A percentile compares a stretch with the other conserved stretches of the same genome.
Evolutionary conservation across 495 filamentous ascomycete genomes (phyloP).

Genomic region (Penicillium turbatum): DNA sequence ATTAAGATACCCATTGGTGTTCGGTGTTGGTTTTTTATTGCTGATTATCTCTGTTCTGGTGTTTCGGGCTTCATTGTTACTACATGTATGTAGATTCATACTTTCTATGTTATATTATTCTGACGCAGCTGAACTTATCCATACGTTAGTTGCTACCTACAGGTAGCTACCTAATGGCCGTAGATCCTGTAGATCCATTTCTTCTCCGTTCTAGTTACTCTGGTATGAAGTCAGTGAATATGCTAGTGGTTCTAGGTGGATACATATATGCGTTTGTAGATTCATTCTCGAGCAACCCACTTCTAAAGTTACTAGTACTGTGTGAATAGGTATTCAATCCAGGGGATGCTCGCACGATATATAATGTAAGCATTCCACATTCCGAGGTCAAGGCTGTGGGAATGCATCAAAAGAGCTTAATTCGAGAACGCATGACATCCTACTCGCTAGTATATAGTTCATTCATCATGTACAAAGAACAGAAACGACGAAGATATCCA

Average conservation of each 20-base stretch:
- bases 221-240: too few species aligned
- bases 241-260: too few species aligned
- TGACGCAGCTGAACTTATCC: background rate
- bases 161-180: too few species aligned
- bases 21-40: slow-evolving; percentile 5
- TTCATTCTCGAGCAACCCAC: too few species aligned
- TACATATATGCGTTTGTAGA: too few species aligned
- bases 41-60: background rate
- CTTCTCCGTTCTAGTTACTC: too few species aligned
- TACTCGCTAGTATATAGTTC: slow-evolving; percentile 5
- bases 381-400: background rate
- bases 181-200: too few species aligned
- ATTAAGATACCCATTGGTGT: slow-evolving; percentile 32
- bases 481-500: background rate
- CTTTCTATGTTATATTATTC: background rate
- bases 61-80: background rate
- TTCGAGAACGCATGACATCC: background rate
- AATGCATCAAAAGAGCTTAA: background rate
- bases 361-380: background rate
- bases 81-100: background rate
- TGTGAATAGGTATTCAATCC: too few species aligned
- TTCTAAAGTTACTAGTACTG: too few species aligned
- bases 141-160: too few species aligned
- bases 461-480: slow-evolving; percentile 5
- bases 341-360: background rate